phyloP scores from a whole-genome alignment of 1,284 basidiomycete species.

The Ustilago nuda region DNA sequence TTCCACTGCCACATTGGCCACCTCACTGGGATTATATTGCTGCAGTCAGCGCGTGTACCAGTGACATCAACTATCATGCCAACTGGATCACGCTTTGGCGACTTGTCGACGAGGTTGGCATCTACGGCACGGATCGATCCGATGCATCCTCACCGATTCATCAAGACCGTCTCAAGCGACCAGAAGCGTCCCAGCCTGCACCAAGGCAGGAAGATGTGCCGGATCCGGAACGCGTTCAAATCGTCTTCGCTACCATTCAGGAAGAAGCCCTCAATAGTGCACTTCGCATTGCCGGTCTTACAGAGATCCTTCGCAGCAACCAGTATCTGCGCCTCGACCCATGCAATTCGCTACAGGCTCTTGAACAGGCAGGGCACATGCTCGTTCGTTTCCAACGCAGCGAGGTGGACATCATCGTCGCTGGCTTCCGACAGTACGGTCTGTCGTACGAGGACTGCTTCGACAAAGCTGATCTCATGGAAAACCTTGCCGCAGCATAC shows the following conservation, averaged over 20 bases:
- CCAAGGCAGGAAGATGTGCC: constrained; percentile 24
- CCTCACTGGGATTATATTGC: constrained; percentile 89
- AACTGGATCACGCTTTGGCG: constrained; percentile 76
- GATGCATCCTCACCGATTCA: constrained; percentile 41
- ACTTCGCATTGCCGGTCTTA: constrained; percentile 84
- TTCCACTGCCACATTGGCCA: constrained; percentile 78
- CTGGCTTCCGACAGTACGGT: constrained; percentile 84
- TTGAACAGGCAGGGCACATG: constrained; percentile 42
- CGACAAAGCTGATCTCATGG: constrained; percentile 77
- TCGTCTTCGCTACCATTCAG: constrained; percentile 63
- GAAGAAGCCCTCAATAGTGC: constrained; percentile 85
- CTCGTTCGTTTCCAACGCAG: constrained; percentile 53
- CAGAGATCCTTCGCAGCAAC: constrained; percentile 70
- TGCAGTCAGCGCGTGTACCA: constrained; percentile 80
- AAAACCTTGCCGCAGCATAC: constrained; percentile 38
- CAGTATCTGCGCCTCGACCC: constrained; percentile 60
- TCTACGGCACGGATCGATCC: constrained; percentile 69
- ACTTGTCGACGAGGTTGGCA: constrained; percentile 81
- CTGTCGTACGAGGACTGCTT: constrained; percentile 78
- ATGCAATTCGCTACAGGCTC: constrained; percentile 39
- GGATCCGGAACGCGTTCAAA: constrained; percentile 51
- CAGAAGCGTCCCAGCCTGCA: constrained; percentile 1
- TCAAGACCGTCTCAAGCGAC: constrained; percentile 30
- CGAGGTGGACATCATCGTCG: constrained; percentile 84
- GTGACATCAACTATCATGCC: constrained; percentile 86